A percentile compares a stretch with the other conserved stretches of the same genome.
phyloP scores from a whole-genome alignment of 495 filamentous ascomycete species.

The Astrothelium macrocarpum region DNA sequence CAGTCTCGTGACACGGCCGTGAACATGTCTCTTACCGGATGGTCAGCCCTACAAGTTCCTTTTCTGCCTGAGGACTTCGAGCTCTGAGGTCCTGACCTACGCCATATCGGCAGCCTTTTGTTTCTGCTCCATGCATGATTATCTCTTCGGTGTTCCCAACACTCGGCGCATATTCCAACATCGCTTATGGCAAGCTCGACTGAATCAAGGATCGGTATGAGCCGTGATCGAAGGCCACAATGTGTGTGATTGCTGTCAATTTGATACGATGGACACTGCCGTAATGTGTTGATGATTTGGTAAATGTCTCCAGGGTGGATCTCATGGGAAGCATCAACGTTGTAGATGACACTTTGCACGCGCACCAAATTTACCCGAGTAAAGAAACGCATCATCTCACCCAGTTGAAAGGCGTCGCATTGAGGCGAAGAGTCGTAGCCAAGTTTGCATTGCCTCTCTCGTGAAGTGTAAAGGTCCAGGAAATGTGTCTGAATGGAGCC shows the following conservation, averaged over 20 bases:
- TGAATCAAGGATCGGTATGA: slow-evolving; percentile 59
- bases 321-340: slow-evolving; percentile 20
- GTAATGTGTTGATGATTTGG: slow-evolving; percentile 43
- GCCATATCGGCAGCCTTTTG: slow-evolving; percentile 33
- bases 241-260: slow-evolving; percentile 67
- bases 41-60: slow-evolving; percentile 31
- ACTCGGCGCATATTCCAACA: slow-evolving; percentile 37
- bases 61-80: slow-evolving; percentile 26
- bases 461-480: slow-evolving; percentile 54
- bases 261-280: slow-evolving; percentile 64
- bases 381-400: slow-evolving; percentile 78
- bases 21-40: slow-evolving; percentile 43
- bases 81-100: slow-evolving; percentile 4
- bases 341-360: slow-evolving; percentile 31
- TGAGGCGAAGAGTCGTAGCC: slow-evolving; percentile 64
- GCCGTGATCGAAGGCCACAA: slow-evolving; percentile 60
- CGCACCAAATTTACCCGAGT: slow-evolving; percentile 34
- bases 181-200: slow-evolving; percentile 39
- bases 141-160: slow-evolving; percentile 35
- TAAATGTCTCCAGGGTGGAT: slow-evolving; percentile 40
- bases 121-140: slow-evolving; percentile 28
- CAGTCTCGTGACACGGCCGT: slow-evolving; percentile 51
- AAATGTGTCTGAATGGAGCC: slow-evolving; percentile 68
- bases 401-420: slow-evolving; percentile 80
- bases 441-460: slow-evolving; percentile 55